Evolutionary conservation across 1,139 yeast genomes (phyloP).

Genomic region (Yamadazyma diddensiae): DNA sequence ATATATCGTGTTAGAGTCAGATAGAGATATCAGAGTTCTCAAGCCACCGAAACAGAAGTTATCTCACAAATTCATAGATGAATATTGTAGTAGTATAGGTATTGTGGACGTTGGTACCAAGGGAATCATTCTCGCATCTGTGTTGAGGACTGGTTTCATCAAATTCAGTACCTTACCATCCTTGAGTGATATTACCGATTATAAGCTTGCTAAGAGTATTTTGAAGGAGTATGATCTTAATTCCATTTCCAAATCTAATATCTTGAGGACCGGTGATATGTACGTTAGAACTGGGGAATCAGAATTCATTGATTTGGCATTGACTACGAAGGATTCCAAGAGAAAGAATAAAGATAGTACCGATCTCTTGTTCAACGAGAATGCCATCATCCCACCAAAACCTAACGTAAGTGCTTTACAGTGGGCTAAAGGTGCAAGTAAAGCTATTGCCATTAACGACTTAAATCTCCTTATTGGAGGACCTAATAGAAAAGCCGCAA

Average conservation of each 20-base stretch:
- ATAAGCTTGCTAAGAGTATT: constrained; percentile 34
- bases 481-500: constrained; percentile 52
- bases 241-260: constrained; percentile 24
- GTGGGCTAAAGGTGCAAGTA: constrained; percentile 77
- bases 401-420: constrained; percentile 79
- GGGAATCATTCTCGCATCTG: constrained; percentile 37
- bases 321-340: constrained; percentile 41
- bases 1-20: constrained; percentile 55
- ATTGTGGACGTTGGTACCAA: constrained; percentile 23
- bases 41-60: constrained; percentile 58
- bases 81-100: constrained; percentile 53
- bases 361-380: constrained; percentile 59
- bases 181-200: constrained; percentile 35
- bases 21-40: constrained; percentile 62
- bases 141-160: constrained; percentile 38
- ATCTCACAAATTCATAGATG: constrained; percentile 63
- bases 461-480: constrained; percentile 59
- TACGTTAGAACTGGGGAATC: constrained; percentile 56
- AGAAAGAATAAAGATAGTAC: constrained; percentile 25
- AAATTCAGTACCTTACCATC: constrained; percentile 40
- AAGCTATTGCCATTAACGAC: constrained; percentile 57
- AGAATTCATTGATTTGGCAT: constrained; percentile 44
- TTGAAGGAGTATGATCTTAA: constrained; percentile 25
- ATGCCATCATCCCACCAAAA: constrained; percentile 65
- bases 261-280: constrained; percentile 73